Conservation (phyloP, 345 rosid species). For the Firmiana major region DNA sequence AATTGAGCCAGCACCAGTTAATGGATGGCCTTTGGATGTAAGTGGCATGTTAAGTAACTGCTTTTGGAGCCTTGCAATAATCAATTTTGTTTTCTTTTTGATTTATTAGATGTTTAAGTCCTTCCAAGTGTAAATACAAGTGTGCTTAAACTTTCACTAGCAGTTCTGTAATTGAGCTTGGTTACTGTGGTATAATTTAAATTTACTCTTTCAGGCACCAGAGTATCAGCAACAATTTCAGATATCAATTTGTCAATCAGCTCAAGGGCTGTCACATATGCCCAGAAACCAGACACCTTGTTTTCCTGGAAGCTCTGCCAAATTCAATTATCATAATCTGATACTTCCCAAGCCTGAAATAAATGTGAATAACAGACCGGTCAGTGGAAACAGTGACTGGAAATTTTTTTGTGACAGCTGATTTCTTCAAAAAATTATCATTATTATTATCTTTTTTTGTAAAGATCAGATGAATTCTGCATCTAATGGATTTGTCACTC, state of each 20-base stretch:
- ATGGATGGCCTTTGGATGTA: conserved; percentile 20
- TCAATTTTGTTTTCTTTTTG: not conserved
- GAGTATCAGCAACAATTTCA: conserved; percentile 14
- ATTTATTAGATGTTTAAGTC: not conserved
- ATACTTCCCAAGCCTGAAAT: conserved; percentile 9
- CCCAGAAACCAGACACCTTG: not conserved
- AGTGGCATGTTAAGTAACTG: conserved; percentile 10
- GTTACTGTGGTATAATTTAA: not conserved
- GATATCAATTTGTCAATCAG: conserved; percentile 9
- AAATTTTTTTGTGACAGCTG: not conserved
- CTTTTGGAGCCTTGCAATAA: not conserved
- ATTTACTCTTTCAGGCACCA: conserved; percentile 16
- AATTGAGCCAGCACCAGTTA: not conserved
- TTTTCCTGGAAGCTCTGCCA: conserved; percentile 18
- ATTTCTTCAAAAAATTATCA: not conserved
- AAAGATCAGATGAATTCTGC: not conserved
- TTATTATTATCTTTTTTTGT: too few species aligned
- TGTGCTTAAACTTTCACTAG: not conserved
- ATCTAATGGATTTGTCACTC: not conserved
- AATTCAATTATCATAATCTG: not conserved
- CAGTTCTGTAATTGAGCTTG: not conserved
- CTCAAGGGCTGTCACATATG: conserved; percentile 2
- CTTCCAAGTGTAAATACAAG: not conserved
- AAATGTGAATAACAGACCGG: conserved; percentile 19
- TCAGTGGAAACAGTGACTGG: conserved; percentile 11